Base-by-base conservation (phyloP, 768 basidiomycete genomes). In the Inosperma sp. region DNA sequence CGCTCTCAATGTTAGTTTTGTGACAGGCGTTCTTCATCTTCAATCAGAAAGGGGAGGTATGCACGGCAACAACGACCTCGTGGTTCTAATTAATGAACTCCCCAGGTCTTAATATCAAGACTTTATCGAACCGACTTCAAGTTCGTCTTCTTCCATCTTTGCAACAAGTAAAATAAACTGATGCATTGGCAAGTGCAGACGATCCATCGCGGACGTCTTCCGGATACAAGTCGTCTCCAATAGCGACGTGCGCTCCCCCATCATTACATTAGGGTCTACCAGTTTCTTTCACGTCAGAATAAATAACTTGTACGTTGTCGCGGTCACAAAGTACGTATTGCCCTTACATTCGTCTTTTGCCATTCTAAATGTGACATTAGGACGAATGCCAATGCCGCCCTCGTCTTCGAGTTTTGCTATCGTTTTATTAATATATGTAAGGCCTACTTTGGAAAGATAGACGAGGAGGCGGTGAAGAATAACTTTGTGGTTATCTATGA, bases 401-500 rank as follows among this genome's bases (percentile, higher is more conserved):
- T 99, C 30, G 88, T 98, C 12, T 99, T 98, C 72, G 96, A 99
- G 67, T 98, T 92, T 68, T 85, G 91, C 67, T 99, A 98, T 72
- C 85, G 92, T 27, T 95, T 99, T 70, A 92, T 94, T 66, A 82
- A 84, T 55, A 96, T 98, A 59, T 87, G 86, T 55, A 88, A 91
- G 66, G 84, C 91, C 5, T 99, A 99, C 74, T 99, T 98, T 71
- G 93, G 94, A 37, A 98, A 97, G 71, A 81, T 99, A 19, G 96
- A 99, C 63, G 96, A 99, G 66, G 95, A 97, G 67, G 82, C 89
- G 17, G 86, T 99, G 57, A 99, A 98, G 83, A 98, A 95, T 68
- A 99, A 99, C 71, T 99, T 99, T 68, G 93, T 94, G 36, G 73
- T 99, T 43, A 95, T 99, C 37, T 99, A 99, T 61, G 96, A 99